Evolutionary conservation across 176 grass and related monocot species (phyloP), one percentile per base, ranked within the genome.

Genomic region (Oryza coarctata): DNA sequence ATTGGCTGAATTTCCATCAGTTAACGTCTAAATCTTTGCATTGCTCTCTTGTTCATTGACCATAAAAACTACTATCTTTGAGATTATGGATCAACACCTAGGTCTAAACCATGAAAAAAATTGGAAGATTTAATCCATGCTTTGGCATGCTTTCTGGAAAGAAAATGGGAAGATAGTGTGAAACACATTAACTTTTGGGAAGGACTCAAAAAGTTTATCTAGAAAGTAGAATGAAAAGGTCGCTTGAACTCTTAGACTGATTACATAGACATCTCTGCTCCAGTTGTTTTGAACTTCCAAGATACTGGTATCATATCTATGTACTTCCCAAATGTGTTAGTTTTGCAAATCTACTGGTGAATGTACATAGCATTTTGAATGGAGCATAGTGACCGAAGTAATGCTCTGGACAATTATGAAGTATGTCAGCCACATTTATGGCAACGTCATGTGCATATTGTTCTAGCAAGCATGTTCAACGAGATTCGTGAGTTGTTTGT

Each of bases 31-130:
- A 71, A 63, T 63, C 1, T 13, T 82, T 63, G 36, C 38, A 25
- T 26, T 23, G 27, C 63, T 63, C 60, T 34, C 18, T 41, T 73
- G 27, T 73, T 62, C 68, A 62, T 63, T 63, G 80, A 82, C 9
- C 36, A 45, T 45, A 72, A 30, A 8, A 70, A 62, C 30, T 35
- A 71, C 71, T 45, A 0, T 22, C 11, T 43, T 44, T 38, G 52
- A 73, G 36, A 39, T 18, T 71, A 71, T 52, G 49, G 26, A 60
- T 70, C n/a, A 38, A 45, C 45, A 38, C 32, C 47, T 77, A 18
- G 35, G 0, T 62, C 13, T 63, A 73, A n/a, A 6, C 4, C 27
- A 32, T 35, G 45, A 84, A 65, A 35, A 72, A 66, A 41, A 38
- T 25, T 10, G 45, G 22, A 55, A 33, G 44, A 72, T 44, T 25